Conservation (phyloP, 192 early-diverging fungal species). For the Funneliformis mosseae region DNA sequence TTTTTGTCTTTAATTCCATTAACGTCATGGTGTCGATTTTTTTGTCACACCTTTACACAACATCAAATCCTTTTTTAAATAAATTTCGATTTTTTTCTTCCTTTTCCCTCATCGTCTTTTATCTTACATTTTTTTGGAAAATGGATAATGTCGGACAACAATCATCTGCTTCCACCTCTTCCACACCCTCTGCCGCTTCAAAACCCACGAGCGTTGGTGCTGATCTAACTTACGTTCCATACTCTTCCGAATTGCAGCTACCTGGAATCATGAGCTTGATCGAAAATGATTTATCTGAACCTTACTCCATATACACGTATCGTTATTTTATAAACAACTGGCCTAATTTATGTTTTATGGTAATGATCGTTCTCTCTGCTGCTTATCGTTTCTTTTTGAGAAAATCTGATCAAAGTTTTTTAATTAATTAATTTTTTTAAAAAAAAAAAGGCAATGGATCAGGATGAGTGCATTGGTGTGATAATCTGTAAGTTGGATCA, state of each 20-base stretch:
- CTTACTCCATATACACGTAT: conserved; percentile 97
- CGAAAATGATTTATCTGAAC: conserved; percentile 94
- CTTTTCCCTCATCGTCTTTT: no score
- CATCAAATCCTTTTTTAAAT: no score
- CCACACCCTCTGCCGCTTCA: neutral
- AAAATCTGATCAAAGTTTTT: neutral
- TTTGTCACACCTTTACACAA: no score
- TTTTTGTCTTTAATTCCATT: no score
- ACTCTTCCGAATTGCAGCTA: conserved; percentile 77
- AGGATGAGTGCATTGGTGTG: conserved; percentile 72
- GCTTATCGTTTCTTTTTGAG: neutral
- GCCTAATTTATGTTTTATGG: conserved; percentile 88
- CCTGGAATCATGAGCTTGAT: conserved; percentile 77
- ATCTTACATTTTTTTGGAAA: neutral
- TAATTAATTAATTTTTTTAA: neutral
- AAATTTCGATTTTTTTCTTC: no score
- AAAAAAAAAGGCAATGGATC: conserved; percentile 23
- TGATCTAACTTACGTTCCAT: conserved; percentile 57
- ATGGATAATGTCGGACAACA: neutral
- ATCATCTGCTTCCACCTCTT: neutral
- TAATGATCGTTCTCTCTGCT: no score
- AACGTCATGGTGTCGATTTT: no score
- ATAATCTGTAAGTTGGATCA: conserved; percentile 87
- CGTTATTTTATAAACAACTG: conserved; percentile 93
- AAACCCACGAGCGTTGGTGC: neutral